Evolutionary conservation across 257 asterid genomes (phyloP).

Genomic region (Agastache rugosa): DNA sequence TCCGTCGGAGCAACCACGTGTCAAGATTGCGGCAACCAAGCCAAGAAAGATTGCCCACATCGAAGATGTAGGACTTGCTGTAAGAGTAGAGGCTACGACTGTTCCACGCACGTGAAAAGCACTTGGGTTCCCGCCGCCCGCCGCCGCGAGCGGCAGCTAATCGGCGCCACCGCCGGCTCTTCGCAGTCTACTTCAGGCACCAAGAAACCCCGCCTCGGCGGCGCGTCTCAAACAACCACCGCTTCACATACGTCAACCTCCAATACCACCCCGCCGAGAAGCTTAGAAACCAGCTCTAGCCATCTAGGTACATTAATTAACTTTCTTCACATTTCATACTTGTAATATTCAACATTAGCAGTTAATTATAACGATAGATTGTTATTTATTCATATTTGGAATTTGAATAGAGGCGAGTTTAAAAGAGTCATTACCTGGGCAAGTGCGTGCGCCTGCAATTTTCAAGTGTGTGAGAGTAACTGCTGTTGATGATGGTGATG

Average conservation of each 20-base stretch:
- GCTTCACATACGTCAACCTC: constrained; percentile 81
- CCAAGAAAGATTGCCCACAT: constrained; percentile 69
- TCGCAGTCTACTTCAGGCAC: constrained; percentile 66
- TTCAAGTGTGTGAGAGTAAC: constrained; percentile 79
- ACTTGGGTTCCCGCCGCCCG: constrained; percentile 81
- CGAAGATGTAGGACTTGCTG: constrained; percentile 71
- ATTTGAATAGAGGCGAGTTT: constrained; percentile 45
- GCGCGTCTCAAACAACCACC: constrained; percentile 64
- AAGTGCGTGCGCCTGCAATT: constrained; percentile 75
- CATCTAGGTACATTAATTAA: constrained; percentile 54
- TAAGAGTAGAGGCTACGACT: constrained; percentile 63
- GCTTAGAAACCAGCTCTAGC: constrained; percentile 72
- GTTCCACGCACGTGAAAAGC: constrained; percentile 68
- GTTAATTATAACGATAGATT: too few species aligned
- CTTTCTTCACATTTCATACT: not conserved
- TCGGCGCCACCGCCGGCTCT: constrained; percentile 54
- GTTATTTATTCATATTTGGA: not conserved
- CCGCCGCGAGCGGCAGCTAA: constrained; percentile 72
- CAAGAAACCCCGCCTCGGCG: constrained; percentile 67
- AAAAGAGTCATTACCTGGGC: constrained; percentile 70
- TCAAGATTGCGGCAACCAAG: constrained; percentile 76
- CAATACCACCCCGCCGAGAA: constrained; percentile 68
- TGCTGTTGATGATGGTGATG: constrained; percentile 71
- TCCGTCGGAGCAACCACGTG: constrained; percentile 52
- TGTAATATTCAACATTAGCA: too few species aligned